Base-by-base conservation (phyloP, 1,284 basidiomycete genomes). In the Anthracocystis setariae region DNA sequence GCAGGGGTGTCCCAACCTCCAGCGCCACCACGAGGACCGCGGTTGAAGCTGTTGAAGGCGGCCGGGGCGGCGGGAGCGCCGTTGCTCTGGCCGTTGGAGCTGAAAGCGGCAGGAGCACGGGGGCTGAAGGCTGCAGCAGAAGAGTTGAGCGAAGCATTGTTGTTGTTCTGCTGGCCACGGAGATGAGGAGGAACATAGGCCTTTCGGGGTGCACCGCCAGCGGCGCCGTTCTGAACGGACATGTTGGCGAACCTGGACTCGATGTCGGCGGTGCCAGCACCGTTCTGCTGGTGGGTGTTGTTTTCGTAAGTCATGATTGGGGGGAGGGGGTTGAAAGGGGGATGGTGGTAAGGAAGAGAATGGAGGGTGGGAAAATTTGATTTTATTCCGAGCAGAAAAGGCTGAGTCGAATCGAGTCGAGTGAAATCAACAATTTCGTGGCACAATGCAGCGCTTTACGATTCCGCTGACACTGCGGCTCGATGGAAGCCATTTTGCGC, bases 121-220 rank as follows among this genome's bases (percentile, higher is more conserved):
- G 74, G 72, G 57, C 57, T 68, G 61, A 73, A 73, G 17, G 70
- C 21, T 20, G 59, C 56, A 23, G 70, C 70, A 3, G 54, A 59
- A 12, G 76, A 71, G 64, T 70, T 76, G 53, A 78, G 70, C 35
- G 87, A 84, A 38, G 65, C 58, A 15, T 37, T 33, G 32, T 33
- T n/a, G 47, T 20, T 44, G 24, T 61, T 50, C 56, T 53, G 55
- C 49, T 64, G 53, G 85, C 86, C 87, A 86, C 91, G 89, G 87
- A 92, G 84, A 86, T 95, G 93, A 83, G 93, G 93, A 78, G 93
- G 93, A 77, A 96, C 91, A 86, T 96, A 96, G 76, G 93, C 89
- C 82, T 91, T 89, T 87, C 90, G 90, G 76, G 56, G 84, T 87
- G 57, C 84, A 87, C 70, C 74, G 63, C 76, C 76, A 55, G 62